Evolutionary conservation across 805 yeast genomes (phyloP).

Genomic region (Ogataea methylovora): DNA sequence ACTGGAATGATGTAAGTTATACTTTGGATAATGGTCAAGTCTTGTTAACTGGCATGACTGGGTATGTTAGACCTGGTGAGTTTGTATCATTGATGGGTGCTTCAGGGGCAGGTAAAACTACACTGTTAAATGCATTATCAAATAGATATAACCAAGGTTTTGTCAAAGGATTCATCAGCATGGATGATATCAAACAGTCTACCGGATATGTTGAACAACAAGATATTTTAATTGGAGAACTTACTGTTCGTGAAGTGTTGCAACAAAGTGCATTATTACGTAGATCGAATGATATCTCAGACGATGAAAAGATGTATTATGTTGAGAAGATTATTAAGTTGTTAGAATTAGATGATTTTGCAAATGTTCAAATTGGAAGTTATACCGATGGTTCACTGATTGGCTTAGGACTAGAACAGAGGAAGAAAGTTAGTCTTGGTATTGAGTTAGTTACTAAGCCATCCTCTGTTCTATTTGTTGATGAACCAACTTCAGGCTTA

Average conservation of each 20-base stretch:
- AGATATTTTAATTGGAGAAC: conserved; percentile 36
- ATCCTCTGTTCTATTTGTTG: conserved; percentile 38
- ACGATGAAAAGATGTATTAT: conserved; percentile 30
- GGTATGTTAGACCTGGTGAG: conserved; percentile 30
- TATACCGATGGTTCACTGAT: conserved; percentile 21
- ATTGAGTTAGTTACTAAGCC: conserved; percentile 43
- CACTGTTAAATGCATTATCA: conserved; percentile 38
- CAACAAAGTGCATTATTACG: conserved; percentile 26
- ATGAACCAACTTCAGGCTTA: conserved; percentile 48
- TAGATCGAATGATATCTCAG: conserved; percentile 28
- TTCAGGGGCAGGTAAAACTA: conserved; percentile 45
- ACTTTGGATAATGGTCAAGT: conserved; percentile 14
- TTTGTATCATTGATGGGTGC: conserved; percentile 40
- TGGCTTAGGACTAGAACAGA: conserved; percentile 35
- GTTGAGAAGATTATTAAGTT: conserved; percentile 35
- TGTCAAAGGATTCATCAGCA: conserved; percentile 36
- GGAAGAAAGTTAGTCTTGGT: conserved; percentile 37
- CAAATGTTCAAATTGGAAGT: conserved; percentile 34
- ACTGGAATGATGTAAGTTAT: conserved; percentile 19
- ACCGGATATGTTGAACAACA: conserved; percentile 49
- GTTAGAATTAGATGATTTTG: conserved; percentile 36
- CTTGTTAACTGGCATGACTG: conserved; percentile 19
- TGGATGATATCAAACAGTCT: conserved; percentile 27
- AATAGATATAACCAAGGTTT: conserved; percentile 24
- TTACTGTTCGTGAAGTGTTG: conserved; percentile 43